Conservation (phyloP, 768 basidiomycete species). For the Mycena vulgaris region DNA sequence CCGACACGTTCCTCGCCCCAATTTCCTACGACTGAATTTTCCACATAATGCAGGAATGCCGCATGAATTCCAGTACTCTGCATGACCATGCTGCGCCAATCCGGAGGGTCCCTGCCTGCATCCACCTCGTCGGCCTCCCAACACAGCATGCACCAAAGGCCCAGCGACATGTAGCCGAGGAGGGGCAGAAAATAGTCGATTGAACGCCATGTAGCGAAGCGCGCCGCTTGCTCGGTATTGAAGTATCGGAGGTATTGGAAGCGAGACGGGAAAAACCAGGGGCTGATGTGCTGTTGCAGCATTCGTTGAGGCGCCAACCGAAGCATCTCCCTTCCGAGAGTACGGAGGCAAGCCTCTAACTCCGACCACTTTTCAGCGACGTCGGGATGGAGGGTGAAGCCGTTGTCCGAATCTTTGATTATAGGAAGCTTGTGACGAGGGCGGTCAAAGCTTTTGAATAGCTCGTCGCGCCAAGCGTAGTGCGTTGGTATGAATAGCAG, state of each 20-base stretch:
- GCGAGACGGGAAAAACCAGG: constrained; percentile 9
- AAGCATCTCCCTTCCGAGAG: neutral
- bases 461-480: neutral
- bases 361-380: neutral
- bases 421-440: neutral
- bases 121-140: neutral
- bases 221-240: neutral
- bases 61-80: neutral
- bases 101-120: neutral
- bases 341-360: neutral
- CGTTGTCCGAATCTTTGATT: neutral
- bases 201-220: constrained; percentile 1
- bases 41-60: neutral
- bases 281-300: neutral
- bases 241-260: neutral
- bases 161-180: constrained; percentile 16
- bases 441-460: neutral
- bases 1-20: constrained; percentile 1
- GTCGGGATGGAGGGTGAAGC: neutral
- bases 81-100: neutral
- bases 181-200: constrained; percentile 3
- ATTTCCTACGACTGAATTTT: neutral
- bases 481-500: constrained; percentile 6
- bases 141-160: neutral
- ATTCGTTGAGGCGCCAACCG: neutral